Conservation (phyloP, 805 yeast genomes). For the Cyberlindnera petersonii region DNA sequence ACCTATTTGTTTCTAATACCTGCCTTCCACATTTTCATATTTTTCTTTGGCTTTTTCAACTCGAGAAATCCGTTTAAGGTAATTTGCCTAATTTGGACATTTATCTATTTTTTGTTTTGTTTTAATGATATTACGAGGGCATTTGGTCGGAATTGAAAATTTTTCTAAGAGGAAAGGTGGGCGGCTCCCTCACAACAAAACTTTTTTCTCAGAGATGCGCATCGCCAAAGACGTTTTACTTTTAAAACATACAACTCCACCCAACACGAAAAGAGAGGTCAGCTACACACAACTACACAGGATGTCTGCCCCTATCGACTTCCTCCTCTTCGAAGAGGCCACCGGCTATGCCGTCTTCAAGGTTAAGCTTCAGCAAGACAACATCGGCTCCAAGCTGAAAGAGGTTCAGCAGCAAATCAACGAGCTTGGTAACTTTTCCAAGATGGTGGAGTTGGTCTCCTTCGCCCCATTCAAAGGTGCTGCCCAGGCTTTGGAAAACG, state of each 20-base stretch:
- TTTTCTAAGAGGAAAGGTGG: conserved; percentile 2
- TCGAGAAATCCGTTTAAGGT: neutral
- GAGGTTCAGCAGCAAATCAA: conserved; percentile 91
- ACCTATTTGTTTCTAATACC: neutral
- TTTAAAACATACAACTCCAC: neutral
- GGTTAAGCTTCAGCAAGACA: conserved; percentile 90
- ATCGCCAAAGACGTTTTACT: neutral
- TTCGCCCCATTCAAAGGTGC: conserved; percentile 99
- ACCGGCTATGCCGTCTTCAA: conserved; percentile 97
- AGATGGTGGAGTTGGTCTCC: conserved; percentile 87
- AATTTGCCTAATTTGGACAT: neutral
- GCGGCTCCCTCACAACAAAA: conserved; percentile 2
- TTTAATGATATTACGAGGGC: conserved; percentile 3
- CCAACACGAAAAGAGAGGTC: neutral
- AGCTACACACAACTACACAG: conserved; percentile 4
- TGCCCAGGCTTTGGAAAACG: conserved; percentile 97
- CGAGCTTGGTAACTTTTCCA: conserved; percentile 84
- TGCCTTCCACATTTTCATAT: neutral
- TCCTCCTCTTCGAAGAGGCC: conserved; percentile 94
- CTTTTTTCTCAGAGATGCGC: conserved; percentile 6
- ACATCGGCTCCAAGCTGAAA: conserved; percentile 82
- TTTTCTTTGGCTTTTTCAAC: conserved; percentile 1
- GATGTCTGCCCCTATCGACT: conserved; percentile 67
- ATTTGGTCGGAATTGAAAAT: conserved; percentile 10
- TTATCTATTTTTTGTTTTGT: neutral